Evolutionary conservation across 148 eudicot genomes (phyloP).

Genomic region (Persicaria maculosa): DNA sequence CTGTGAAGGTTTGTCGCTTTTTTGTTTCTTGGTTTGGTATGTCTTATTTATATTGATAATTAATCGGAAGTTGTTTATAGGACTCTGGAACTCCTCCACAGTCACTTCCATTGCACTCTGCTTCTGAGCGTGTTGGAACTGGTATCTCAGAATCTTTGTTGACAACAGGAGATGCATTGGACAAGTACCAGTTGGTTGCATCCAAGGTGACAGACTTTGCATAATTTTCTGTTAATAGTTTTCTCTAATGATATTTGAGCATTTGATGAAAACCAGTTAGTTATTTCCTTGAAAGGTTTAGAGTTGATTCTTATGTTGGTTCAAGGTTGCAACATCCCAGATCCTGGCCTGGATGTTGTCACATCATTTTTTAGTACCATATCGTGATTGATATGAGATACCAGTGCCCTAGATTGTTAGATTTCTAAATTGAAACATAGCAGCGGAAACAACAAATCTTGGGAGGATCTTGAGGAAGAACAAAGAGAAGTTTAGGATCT

Average conservation of each 20-base stretch:
- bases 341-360: no score
- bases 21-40: neutral
- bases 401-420: no score
- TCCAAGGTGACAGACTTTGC: slow-evolving; percentile 48
- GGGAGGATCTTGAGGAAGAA: no score
- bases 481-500: no score
- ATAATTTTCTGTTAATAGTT: neutral
- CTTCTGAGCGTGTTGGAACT: slow-evolving; percentile 39
- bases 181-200: slow-evolving; percentile 70
- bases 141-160: slow-evolving; percentile 53
- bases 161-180: slow-evolving; percentile 84
- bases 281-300: no score
- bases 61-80: slow-evolving; percentile 29
- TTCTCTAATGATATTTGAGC: neutral
- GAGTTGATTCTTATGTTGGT: no score
- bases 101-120: slow-evolving; percentile 34
- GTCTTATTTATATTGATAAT: slow-evolving; percentile 6
- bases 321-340: no score
- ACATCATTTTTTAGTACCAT: no score
- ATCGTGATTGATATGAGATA: no score
- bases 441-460: no score
- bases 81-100: slow-evolving; percentile 50
- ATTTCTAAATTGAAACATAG: no score
- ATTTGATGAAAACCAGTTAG: neutral
- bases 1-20: slow-evolving; percentile 36